These are phyloP conservation scores for Nemania abortiva DNA, from an alignment of 2,329 filamentous ascomycete species.

Conservation along the genomic window DNA sequence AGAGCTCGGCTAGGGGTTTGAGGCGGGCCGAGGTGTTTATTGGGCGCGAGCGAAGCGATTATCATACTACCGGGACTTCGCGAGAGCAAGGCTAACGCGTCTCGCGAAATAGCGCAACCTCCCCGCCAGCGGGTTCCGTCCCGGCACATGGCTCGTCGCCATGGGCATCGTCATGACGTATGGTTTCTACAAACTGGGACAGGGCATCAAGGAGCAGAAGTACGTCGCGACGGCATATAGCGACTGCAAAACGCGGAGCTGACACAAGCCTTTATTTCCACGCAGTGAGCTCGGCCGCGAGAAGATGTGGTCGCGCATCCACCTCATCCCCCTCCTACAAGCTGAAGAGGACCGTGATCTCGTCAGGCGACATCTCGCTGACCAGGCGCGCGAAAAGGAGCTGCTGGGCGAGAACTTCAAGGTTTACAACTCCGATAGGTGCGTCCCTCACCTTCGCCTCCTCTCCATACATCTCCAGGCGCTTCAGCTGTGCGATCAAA, in stretches of 20 bases:
- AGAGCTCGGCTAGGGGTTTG: neutral
- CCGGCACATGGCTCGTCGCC: conserved; percentile 80
- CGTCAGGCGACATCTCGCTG: conserved; percentile 86
- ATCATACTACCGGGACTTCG: neutral
- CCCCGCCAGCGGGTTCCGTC: conserved; percentile 89
- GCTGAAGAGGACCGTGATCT: conserved; percentile 97
- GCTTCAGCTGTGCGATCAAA: neutral
- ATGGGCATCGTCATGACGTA: conserved; percentile 85
- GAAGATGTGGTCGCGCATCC: conserved; percentile 98
- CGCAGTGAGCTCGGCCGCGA: conserved; percentile 90
- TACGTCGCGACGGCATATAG: too few species aligned
- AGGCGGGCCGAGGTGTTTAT: neutral
- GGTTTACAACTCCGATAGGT: conserved; percentile 92
- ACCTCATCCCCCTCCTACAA: conserved; percentile 92
- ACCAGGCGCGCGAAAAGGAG: conserved; percentile 90
- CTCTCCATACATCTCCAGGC: neutral
- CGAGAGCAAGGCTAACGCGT: conserved; percentile 12
- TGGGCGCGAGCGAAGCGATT: neutral
- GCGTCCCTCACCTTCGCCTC: conserved; percentile 51
- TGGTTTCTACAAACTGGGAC: conserved; percentile 87
- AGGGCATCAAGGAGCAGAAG: conserved; percentile 92
- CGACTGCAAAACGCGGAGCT: conserved; percentile 11
- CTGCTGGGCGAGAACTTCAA: conserved; percentile 85
- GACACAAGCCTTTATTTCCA: neutral
- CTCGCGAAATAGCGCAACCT: conserved; percentile 78